Evolutionary conservation across 1,284 basidiomycete species (phyloP).

Genomic region (Wolfiporia cocos): DNA sequence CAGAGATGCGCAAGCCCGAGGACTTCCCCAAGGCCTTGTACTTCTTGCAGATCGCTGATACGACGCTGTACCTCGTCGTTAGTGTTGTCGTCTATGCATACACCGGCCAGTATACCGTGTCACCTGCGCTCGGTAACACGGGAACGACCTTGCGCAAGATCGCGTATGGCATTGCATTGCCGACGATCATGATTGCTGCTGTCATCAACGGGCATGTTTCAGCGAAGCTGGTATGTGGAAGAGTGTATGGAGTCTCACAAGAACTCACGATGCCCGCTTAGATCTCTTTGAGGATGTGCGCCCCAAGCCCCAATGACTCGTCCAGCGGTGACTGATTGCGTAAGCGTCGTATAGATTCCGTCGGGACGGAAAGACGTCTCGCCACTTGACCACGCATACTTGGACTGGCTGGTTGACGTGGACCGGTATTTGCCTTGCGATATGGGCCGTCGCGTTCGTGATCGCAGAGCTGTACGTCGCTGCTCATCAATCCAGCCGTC

Average conservation of each 20-base stretch:
- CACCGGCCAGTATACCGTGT: slow-evolving; percentile 20
- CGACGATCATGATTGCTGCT: slow-evolving; percentile 27
- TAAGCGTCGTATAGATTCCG: slow-evolving; percentile 26
- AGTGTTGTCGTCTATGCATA: slow-evolving; percentile 26
- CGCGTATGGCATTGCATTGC: slow-evolving; percentile 26
- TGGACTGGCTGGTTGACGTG: slow-evolving; percentile 25
- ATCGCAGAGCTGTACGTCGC: slow-evolving; percentile 27
- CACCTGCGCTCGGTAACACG: slow-evolving; percentile 27
- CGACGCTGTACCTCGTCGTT: slow-evolving; percentile 26
- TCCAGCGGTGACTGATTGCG: background rate
- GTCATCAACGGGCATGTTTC: slow-evolving; percentile 29
- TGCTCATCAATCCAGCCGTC: too few species aligned
- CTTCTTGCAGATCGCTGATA: slow-evolving; percentile 24
- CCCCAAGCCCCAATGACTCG: too few species aligned
- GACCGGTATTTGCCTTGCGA: slow-evolving; percentile 21
- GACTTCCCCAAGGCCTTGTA: slow-evolving; percentile 27
- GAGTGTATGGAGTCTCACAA: too few species aligned
- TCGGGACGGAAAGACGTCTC: slow-evolving; percentile 15
- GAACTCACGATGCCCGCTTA: background rate
- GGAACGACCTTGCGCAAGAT: slow-evolving; percentile 20
- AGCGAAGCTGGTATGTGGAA: slow-evolving; percentile 22
- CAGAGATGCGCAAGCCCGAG: slow-evolving; percentile 45
- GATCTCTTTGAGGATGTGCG: slow-evolving; percentile 24
- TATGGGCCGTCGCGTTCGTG: slow-evolving; percentile 24
- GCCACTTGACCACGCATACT: slow-evolving; percentile 24